Base-by-base conservation (phyloP, 1,284 basidiomycete genomes). In the Ganoderma boninense region DNA sequence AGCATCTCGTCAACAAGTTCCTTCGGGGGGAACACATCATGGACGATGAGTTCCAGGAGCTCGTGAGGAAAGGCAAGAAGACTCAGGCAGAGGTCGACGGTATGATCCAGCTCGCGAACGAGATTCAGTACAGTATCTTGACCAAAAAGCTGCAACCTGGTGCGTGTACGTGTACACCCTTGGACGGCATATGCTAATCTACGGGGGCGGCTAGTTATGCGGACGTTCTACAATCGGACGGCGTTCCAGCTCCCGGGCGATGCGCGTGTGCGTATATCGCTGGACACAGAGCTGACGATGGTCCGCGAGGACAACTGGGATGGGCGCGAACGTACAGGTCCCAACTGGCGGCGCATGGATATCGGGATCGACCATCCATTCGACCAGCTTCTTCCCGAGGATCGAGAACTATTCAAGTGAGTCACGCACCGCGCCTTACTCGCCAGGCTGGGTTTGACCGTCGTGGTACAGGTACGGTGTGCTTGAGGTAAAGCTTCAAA, bases 221-320 rank as follows among this genome's bases (percentile, higher is more conserved):
- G 97, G 43, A 96, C 97, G n/a, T 99, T 99, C 85, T 99, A 99
- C 86, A 98, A 99, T 81, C 94, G 97, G 65, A 99, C 98, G 10
- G 97, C 97, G 0, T 99, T 99, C 87, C 97, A 99, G 83, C 90
- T 99, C 32, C 98, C 98, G 11, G 97, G 98, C 26, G 98, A 99
- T 79, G 97, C 98, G 35, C 92, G 96, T 61, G 97, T 99, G 54
- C 96, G 97, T 66, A 99, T 99, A 75, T 99, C 97, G 42, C 92
- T 99, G 73, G 98, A 99, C 81, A 99, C 97, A 0, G 97, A 99
- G 81, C 89, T 99, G 40, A 94, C 95, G 8, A 92, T 99, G 86
- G 84, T 98, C 67, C 90, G 97, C 71, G 97, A 99, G 82, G 97
- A 99, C 81, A 96, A 98, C 79, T 99, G 97, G 95, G 97, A 99